A percentile compares a stretch with the other conserved stretches of the same genome.
Conservation (phyloP, 2,329 filamentous ascomycete species). For the Sporothrix brunneoviolacea region DNA sequence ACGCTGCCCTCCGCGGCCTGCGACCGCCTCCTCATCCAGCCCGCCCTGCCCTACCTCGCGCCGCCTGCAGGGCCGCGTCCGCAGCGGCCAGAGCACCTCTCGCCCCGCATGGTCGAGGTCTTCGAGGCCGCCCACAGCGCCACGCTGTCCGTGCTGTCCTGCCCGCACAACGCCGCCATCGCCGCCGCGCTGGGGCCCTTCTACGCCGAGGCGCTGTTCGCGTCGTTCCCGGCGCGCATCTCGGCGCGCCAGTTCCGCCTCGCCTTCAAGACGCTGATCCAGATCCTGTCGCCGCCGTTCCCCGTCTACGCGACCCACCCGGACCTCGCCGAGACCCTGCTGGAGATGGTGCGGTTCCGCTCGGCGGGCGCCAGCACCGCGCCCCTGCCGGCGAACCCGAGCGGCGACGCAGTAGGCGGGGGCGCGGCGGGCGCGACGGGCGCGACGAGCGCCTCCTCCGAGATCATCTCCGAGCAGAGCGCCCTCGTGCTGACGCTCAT, state of each 20-base stretch:
- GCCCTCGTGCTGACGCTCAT: constrained; percentile 70
- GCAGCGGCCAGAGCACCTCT: constrained; percentile 27
- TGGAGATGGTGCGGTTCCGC: constrained; percentile 70
- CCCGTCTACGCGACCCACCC: constrained; percentile 66
- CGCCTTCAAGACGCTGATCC: constrained; percentile 78
- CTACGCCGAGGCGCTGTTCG: constrained; percentile 75
- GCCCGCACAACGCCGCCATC: constrained; percentile 67
- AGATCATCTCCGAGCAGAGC: constrained; percentile 66
- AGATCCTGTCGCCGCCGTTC: constrained; percentile 74
- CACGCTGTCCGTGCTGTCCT: constrained; percentile 71
- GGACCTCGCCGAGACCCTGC: constrained; percentile 68
- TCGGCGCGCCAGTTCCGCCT: constrained; percentile 81
- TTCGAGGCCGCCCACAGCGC: constrained; percentile 86
- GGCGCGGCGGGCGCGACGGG: constrained; percentile 23
- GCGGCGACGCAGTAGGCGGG: not conserved
- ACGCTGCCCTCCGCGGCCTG: constrained; percentile 59
- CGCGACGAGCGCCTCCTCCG: constrained; percentile 17
- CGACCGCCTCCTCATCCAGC: constrained; percentile 66
- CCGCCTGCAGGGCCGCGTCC: constrained; percentile 22
- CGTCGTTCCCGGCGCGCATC: constrained; percentile 70
- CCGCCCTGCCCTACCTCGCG: constrained; percentile 66
- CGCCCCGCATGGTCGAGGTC: constrained; percentile 47
- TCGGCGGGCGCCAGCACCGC: constrained; percentile 45
- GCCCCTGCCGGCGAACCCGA: constrained; percentile 24
- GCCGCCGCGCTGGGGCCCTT: constrained; percentile 68